phyloP scores from a whole-genome alignment of 148 eudicot genomes.

The Chenopodium berlandieri region DNA sequence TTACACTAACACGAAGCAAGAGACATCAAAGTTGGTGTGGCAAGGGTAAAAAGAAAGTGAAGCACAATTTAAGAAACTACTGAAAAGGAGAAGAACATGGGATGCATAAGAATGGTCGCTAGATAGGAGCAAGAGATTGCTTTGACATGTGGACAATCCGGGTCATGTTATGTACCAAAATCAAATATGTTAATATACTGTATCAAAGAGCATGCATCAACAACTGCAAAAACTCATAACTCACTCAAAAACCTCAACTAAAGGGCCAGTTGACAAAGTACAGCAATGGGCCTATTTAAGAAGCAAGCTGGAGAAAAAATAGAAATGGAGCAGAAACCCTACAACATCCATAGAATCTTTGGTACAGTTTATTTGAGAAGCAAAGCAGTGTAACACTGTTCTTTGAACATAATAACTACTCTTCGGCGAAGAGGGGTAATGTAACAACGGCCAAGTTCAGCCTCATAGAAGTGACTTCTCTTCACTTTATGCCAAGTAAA shows the following conservation, averaged over 20 bases:
- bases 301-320: background rate
- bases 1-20: background rate
- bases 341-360: background rate
- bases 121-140: background rate
- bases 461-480: background rate
- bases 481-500: background rate
- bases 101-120: background rate
- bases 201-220: background rate
- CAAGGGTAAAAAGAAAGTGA: background rate
- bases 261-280: no score
- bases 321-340: background rate
- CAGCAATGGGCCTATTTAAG: no score
- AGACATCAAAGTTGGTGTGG: background rate
- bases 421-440: background rate
- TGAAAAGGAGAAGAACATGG: background rate
- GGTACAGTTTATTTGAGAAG: background rate
- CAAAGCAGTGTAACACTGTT: background rate
- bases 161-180: background rate
- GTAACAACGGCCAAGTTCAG: background rate
- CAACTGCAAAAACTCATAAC: background rate
- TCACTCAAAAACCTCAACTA: background rate
- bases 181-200: background rate
- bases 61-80: background rate
- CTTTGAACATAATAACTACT: background rate
- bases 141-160: background rate